These are phyloP conservation scores for Cladophialophora exuberans DNA, from an alignment of 2,329 filamentous ascomycete genomes.

Conservation along the genomic window DNA sequence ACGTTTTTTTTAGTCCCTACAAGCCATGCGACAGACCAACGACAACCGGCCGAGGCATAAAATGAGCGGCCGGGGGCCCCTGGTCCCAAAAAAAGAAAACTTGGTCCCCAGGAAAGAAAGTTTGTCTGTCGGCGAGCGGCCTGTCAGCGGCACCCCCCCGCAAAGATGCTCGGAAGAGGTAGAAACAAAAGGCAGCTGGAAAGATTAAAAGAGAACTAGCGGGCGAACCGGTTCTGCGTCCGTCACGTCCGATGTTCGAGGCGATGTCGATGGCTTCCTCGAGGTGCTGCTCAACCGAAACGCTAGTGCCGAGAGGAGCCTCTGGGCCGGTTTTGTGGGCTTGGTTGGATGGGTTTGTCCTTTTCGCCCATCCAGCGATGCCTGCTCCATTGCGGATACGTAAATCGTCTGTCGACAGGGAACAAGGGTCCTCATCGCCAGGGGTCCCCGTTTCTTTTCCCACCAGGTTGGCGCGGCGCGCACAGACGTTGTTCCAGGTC, in stretches of 20 bases:
- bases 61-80: not conserved
- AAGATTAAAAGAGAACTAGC: not conserved
- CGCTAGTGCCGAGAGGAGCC: conserved; percentile 1
- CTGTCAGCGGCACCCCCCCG: not conserved
- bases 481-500: too few species aligned
- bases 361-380: too few species aligned
- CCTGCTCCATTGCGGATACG: too few species aligned
- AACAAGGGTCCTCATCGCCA: too few species aligned
- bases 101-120: not conserved
- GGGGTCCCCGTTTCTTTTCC: too few species aligned
- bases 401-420: too few species aligned
- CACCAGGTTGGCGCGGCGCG: too few species aligned
- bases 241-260: conserved; percentile 9
- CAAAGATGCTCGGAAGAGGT: too few species aligned
- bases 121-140: not conserved
- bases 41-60: not conserved
- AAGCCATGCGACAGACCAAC: not conserved
- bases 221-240: not conserved
- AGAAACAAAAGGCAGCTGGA: not conserved
- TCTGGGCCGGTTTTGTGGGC: not conserved
- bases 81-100: not conserved
- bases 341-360: not conserved
- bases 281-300: not conserved
- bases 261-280: conserved; percentile 5
- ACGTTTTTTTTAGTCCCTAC: too few species aligned